Conservation (phyloP, 768 basidiomycete genomes). For the Tubosaeta sp. region DNA sequence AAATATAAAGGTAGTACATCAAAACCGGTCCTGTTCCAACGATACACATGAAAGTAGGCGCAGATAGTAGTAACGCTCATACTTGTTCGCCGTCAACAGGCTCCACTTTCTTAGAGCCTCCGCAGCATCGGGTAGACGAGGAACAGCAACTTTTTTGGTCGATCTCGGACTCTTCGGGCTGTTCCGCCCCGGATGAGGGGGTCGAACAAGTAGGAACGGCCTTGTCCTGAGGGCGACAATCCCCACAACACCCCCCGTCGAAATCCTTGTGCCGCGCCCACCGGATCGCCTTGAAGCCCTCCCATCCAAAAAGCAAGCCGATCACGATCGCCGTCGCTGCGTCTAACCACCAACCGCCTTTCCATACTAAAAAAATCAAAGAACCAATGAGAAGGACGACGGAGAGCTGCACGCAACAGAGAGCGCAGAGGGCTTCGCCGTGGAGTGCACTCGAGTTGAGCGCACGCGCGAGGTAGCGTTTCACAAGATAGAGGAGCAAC, state of each 20-base stretch:
- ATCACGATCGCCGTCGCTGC: constrained; percentile 40
- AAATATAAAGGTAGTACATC: neutral
- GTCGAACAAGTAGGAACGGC: neutral
- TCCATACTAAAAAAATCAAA: constrained; percentile 37
- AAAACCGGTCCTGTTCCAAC: neutral
- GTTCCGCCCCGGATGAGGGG: neutral
- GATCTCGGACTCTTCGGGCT: neutral
- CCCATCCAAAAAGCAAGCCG: constrained; percentile 41
- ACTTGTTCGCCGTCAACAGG: constrained; percentile 2
- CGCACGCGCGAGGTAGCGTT: constrained; percentile 41
- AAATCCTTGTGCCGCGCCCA: constrained; percentile 36
- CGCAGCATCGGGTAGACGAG: neutral
- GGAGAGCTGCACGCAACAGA: constrained; percentile 43
- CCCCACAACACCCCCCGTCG: constrained; percentile 36
- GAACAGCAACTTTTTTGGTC: neutral
- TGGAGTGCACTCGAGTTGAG: constrained; percentile 43
- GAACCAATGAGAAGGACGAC: constrained; percentile 40
- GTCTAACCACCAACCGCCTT: constrained; percentile 49
- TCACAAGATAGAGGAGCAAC: constrained; percentile 40
- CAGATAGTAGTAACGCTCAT: neutral
- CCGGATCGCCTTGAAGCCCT: constrained; percentile 40
- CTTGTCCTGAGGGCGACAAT: neutral
- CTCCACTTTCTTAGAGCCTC: neutral
- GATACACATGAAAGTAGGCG: neutral
- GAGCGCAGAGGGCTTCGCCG: constrained; percentile 42